Conservation (phyloP, 345 rosid genomes). For the Pugionium dolabratum region DNA sequence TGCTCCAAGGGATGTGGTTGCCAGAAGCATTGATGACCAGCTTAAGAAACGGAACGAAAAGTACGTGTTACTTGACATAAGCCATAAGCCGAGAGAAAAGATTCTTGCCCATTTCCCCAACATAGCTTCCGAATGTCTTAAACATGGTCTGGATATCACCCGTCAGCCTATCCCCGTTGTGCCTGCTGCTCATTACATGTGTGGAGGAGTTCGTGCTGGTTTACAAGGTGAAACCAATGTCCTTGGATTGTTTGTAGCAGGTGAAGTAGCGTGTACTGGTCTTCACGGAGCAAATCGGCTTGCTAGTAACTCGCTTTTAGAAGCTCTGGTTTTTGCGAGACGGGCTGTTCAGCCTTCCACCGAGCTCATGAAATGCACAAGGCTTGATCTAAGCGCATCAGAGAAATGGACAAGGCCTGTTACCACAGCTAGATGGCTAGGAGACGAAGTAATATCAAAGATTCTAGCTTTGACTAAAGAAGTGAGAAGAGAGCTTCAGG, state of each 20-base stretch:
- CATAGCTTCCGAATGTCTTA: constrained; percentile 83
- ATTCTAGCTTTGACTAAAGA: constrained; percentile 53
- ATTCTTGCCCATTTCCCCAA: constrained; percentile 94
- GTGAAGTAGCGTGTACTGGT: constrained; percentile 98
- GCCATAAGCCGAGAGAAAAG: constrained; percentile 78
- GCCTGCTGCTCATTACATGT: constrained; percentile 98
- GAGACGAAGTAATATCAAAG: constrained; percentile 44
- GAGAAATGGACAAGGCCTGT: constrained; percentile 69
- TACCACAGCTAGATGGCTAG: constrained; percentile 48
- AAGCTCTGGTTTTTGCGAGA: constrained; percentile 93
- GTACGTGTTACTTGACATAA: constrained; percentile 86
- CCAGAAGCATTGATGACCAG: constrained; percentile 95
- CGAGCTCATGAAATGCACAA: constrained; percentile 63
- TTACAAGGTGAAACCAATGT: constrained; percentile 93
- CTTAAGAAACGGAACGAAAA: constrained; percentile 72
- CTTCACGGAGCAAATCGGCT: constrained; percentile 96
- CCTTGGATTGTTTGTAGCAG: constrained; percentile 85
- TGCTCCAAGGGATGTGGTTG: constrained; percentile 96
- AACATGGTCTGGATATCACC: constrained; percentile 77
- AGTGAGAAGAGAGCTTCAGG: constrained; percentile 80
- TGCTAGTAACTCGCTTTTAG: constrained; percentile 94
- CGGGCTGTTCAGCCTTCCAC: constrained; percentile 86
- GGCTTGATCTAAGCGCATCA: constrained; percentile 49
- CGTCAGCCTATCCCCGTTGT: constrained; percentile 79
- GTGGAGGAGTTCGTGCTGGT: constrained; percentile 95